Percentiles rank a stretch among this genome's conserved stretches.
phyloP scores from a whole-genome alignment of 2,329 filamentous ascomycete genomes.

The Knufia petricola region DNA sequence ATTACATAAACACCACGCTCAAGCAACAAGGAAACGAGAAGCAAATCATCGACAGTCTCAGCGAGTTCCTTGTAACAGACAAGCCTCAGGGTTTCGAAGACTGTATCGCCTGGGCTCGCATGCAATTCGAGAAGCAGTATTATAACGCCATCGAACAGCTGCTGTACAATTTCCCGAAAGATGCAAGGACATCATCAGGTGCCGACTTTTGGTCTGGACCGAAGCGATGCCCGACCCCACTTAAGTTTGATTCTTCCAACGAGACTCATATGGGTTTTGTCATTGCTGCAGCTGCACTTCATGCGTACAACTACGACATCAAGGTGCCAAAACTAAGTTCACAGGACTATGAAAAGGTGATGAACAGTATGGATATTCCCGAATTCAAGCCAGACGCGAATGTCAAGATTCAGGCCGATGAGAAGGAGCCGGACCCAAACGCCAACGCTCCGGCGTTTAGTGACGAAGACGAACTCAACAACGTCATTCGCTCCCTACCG shows the following conservation, averaged over 20 bases:
- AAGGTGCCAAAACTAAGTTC: constrained; percentile 67
- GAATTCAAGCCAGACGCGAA: constrained; percentile 84
- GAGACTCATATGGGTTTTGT: constrained; percentile 81
- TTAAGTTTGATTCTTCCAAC: constrained; percentile 81
- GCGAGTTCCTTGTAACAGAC: constrained; percentile 82
- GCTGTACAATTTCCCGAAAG: constrained; percentile 94
- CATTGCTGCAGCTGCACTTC: constrained; percentile 78
- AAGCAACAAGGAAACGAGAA: constrained; percentile 95
- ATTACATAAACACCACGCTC: constrained; percentile 76
- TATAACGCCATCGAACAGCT: constrained; percentile 94
- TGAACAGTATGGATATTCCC: constrained; percentile 89
- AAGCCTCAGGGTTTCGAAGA: constrained; percentile 90
- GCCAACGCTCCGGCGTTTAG: constrained; percentile 46
- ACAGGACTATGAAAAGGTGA: constrained; percentile 63
- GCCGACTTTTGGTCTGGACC: constrained; percentile 96
- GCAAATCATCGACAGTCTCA: constrained; percentile 79
- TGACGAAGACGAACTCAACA: constrained; percentile 63
- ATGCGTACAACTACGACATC: constrained; percentile 97
- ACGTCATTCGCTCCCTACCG: constrained; percentile 64
- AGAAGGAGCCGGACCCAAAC: constrained; percentile 90
- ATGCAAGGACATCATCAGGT: constrained; percentile 76
- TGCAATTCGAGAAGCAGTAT: constrained; percentile 92
- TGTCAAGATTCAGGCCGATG: constrained; percentile 94
- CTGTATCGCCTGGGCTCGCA: constrained; percentile 89
- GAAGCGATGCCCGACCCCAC: constrained; percentile 85